Conservation (phyloP, 306 rosid species). For the Rosa lucieae region DNA sequence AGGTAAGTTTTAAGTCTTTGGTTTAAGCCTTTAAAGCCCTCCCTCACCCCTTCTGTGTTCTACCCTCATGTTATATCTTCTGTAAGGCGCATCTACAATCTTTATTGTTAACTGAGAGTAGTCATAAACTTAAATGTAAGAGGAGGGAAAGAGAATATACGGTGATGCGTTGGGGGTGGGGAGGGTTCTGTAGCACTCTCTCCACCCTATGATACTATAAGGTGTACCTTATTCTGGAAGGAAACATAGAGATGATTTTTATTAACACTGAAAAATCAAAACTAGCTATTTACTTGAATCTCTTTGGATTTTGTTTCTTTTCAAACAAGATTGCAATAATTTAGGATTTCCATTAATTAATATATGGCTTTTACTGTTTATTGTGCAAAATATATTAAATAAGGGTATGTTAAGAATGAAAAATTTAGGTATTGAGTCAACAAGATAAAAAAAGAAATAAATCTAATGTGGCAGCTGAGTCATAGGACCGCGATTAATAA, state of each 20-base stretch:
- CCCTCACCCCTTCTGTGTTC: not conserved
- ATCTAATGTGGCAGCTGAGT: too few species aligned
- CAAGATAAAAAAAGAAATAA: too few species aligned
- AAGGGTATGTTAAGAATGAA: too few species aligned
- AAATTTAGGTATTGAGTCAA: too few species aligned
- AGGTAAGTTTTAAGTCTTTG: conserved; percentile 31
- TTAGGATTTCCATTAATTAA: too few species aligned
- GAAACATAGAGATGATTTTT: not conserved
- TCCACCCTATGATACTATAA: not conserved
- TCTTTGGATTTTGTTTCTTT: not conserved
- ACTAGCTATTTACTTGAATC: not conserved
- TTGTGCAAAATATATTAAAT: too few species aligned
- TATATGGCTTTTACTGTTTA: too few species aligned
- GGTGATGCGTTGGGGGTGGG: not conserved
- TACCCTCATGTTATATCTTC: not conserved
- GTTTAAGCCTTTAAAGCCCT: not conserved
- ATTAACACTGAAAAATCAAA: not conserved
- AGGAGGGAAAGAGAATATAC: not conserved
- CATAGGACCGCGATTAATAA: too few species aligned
- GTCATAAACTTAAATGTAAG: not conserved
- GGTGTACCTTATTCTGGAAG: not conserved
- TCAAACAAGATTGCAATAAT: not conserved
- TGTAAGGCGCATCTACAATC: not conserved
- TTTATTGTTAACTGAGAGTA: not conserved
- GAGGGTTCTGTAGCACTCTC: not conserved